These are phyloP conservation scores for Cutaneotrichosporon sp. DNA, from an alignment of 1,284 basidiomycete genomes.

Conservation along the genomic window DNA sequence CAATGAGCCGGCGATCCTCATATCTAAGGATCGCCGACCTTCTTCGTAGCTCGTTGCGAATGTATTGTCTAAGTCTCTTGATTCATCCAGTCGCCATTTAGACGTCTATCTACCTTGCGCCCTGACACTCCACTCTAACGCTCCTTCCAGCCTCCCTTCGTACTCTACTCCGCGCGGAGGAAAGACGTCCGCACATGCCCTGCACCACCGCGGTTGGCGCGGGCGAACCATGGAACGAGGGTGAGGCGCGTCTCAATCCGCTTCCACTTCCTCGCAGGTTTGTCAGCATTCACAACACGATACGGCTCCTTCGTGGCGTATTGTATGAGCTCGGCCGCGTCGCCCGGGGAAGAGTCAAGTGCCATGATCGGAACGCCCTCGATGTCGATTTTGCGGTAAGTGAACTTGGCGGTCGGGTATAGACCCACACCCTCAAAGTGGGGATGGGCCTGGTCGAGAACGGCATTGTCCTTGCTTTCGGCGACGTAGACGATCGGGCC, in stretches of 20 bases:
- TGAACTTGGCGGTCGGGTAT: conserved; percentile 18
- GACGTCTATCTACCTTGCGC: too few species aligned
- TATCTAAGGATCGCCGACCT: too few species aligned
- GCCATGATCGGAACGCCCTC: conserved; percentile 25
- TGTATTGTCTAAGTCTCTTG: too few species aligned
- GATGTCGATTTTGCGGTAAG: conserved; percentile 16
- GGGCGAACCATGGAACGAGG: conserved; percentile 35
- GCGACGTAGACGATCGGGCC: conserved; percentile 38
- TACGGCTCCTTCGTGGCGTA: conserved; percentile 8
- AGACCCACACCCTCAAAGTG: conserved; percentile 34
- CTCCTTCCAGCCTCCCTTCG: too few species aligned
- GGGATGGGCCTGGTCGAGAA: conserved; percentile 17
- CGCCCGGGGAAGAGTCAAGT: conserved; percentile 9
- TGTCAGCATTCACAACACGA: conserved; percentile 4
- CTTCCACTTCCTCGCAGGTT: conserved; percentile 11
- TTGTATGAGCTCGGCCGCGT: conserved; percentile 6
- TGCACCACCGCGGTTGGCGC: conserved; percentile 32
- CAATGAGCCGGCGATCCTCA: too few species aligned
- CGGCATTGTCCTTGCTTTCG: conserved; percentile 30
- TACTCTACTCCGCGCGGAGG: conserved; percentile 4
- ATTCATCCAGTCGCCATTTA: too few species aligned
- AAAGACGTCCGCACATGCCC: conserved; percentile 29
- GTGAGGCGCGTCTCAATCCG: conserved; percentile 14
- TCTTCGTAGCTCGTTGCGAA: too few species aligned
- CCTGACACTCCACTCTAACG: too few species aligned